Evolutionary conservation across 2,329 filamentous ascomycete species (phyloP).

Genomic region (Ilyonectria mors-panacis): DNA sequence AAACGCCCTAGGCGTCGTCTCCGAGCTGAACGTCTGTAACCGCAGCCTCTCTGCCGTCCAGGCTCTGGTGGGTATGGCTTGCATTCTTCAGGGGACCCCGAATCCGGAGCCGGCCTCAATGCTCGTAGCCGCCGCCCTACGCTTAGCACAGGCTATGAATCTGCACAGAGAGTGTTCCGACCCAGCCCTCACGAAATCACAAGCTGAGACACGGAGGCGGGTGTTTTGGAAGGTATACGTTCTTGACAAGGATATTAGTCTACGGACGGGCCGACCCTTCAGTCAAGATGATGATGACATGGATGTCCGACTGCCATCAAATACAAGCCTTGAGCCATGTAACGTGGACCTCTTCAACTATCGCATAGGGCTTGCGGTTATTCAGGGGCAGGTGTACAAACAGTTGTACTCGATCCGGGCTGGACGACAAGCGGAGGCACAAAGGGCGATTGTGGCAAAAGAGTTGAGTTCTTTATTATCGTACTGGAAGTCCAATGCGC

Average conservation of each 20-base stretch:
- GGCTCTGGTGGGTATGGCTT: slow-evolving; percentile 44
- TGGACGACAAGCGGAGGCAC: slow-evolving; percentile 34
- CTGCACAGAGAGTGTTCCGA: slow-evolving; percentile 36
- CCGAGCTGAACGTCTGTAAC: slow-evolving; percentile 36
- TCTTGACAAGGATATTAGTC: slow-evolving; percentile 47
- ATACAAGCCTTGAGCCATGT: slow-evolving; percentile 11
- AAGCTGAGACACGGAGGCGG: slow-evolving; percentile 38
- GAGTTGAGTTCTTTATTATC: slow-evolving; percentile 39
- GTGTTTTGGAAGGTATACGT: slow-evolving; percentile 46
- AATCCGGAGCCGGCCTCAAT: slow-evolving; percentile 40
- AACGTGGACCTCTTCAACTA: slow-evolving; percentile 40
- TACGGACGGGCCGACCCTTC: slow-evolving; percentile 42
- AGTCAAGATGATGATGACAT: slow-evolving; percentile 49
- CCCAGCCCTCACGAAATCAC: slow-evolving; percentile 16
- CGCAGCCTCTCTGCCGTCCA: slow-evolving; percentile 41
- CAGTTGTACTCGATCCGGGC: slow-evolving; percentile 44
- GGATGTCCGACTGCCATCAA: slow-evolving; percentile 43
- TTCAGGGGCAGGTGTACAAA: slow-evolving; percentile 47
- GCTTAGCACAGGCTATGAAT: slow-evolving; percentile 42
- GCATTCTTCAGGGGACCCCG: slow-evolving; percentile 43
- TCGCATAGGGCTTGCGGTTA: slow-evolving; percentile 44
- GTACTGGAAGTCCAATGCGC: slow-evolving; percentile 42
- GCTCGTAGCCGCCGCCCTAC: slow-evolving; percentile 39
- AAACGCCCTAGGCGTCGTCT: slow-evolving; percentile 41
- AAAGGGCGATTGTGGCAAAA: slow-evolving; percentile 34